Percentiles rank a stretch among this genome's conserved stretches.
These are phyloP conservation scores for Musa schizocarpa DNA, from an alignment of 176 grass and related monocot genomes.

Conservation along the genomic window DNA sequence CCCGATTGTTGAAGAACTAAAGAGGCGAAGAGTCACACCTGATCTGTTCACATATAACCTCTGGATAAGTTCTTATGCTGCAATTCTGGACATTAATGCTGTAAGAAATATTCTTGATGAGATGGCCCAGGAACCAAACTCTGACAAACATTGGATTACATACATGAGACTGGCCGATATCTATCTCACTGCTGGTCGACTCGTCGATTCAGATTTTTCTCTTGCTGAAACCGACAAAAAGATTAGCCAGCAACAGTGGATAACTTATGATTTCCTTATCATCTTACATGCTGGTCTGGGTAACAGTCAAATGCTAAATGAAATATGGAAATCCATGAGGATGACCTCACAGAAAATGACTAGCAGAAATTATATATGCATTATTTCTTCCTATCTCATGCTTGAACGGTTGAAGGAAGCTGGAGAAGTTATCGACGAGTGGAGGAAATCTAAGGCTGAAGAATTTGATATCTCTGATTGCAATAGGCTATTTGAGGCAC, in stretches of 20 bases:
- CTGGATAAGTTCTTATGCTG: conserved; percentile 46
- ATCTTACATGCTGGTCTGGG: conserved; percentile 48
- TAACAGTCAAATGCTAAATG: conserved; percentile 47
- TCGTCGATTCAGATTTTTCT: conserved; percentile 29
- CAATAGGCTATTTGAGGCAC: conserved; percentile 40
- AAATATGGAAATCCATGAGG: conserved; percentile 75
- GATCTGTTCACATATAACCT: conserved; percentile 91
- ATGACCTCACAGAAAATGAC: conserved; percentile 60
- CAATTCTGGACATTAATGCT: conserved; percentile 42
- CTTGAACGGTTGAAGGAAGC: conserved; percentile 39
- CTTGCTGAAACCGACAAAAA: conserved; percentile 45
- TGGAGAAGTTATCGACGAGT: conserved; percentile 52
- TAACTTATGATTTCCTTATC: conserved; percentile 67
- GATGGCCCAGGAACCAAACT: conserved; percentile 52
- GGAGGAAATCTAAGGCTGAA: conserved; percentile 47
- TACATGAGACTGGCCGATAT: conserved; percentile 46
- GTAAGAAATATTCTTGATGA: conserved; percentile 53
- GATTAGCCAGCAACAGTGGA: conserved; percentile 66
- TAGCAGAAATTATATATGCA: conserved; percentile 48
- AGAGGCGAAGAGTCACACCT: conserved; percentile 34
- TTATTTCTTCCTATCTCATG: conserved; percentile 53
- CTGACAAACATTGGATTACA: conserved; percentile 45
- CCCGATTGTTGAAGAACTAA: conserved; percentile 37
- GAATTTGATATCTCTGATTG: conserved; percentile 61
- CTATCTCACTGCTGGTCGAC: conserved; percentile 37